These are phyloP conservation scores for Apocynum venetum DNA, from an alignment of 257 asterid genomes.

Conservation along the genomic window DNA sequence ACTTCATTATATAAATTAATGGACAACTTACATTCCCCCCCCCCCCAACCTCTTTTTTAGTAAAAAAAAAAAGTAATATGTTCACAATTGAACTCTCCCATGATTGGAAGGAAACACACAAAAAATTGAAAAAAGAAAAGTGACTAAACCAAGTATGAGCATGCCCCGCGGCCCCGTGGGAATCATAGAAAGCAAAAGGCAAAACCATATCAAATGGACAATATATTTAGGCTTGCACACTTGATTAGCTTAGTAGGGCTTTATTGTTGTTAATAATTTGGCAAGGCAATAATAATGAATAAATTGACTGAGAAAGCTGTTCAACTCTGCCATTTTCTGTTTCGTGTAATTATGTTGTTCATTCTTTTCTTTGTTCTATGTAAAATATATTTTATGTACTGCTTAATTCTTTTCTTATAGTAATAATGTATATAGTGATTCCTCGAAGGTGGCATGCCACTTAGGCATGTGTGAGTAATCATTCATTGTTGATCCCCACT, in stretches of 20 bases:
- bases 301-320: background rate
- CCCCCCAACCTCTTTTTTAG: too few relatives aligned
- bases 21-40: too few relatives aligned
- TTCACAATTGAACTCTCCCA: too few relatives aligned
- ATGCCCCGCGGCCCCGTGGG: background rate
- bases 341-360: background rate
- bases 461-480: constrained; percentile 11
- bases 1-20: too few relatives aligned
- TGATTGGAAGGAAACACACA: too few relatives aligned
- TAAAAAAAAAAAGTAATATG: too few relatives aligned
- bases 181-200: constrained; percentile 2
- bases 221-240: background rate
- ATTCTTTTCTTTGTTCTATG: background rate
- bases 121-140: too few relatives aligned
- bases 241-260: constrained; percentile 7
- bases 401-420: background rate
- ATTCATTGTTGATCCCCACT: constrained; percentile 14
- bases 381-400: too few relatives aligned
- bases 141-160: background rate
- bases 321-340: constrained; percentile 1
- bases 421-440: background rate
- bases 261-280: background rate
- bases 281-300: background rate
- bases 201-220: background rate
- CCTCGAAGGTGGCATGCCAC: constrained; percentile 14